Evolutionary conservation across 1,139 yeast genomes (phyloP).

Genomic region (Pichia terricola): DNA sequence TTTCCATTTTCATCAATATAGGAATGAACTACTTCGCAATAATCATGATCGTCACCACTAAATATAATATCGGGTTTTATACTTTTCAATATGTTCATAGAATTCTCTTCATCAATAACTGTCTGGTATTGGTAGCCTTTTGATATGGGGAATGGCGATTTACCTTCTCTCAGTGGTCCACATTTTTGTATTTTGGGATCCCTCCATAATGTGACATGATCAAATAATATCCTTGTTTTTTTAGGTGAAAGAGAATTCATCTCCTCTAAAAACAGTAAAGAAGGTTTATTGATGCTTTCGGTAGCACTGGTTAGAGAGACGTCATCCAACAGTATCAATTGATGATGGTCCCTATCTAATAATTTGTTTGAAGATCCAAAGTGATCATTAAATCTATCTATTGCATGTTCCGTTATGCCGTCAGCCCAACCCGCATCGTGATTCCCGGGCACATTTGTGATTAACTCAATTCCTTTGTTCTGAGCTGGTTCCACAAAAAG

Average conservation of each 20-base stretch:
- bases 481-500: slow-evolving; percentile 27
- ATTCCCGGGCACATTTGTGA: slow-evolving; percentile 40
- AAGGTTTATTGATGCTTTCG: too few species aligned
- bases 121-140: slow-evolving; percentile 48
- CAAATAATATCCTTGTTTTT: slow-evolving; percentile 28
- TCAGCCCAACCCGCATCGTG: slow-evolving; percentile 51
- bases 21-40: slow-evolving; percentile 38
- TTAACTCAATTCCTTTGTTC: slow-evolving; percentile 17
- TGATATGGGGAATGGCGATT: slow-evolving; percentile 19
- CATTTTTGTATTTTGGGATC: slow-evolving; percentile 28
- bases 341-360: slow-evolving; percentile 30
- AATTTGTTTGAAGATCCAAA: slow-evolving; percentile 36
- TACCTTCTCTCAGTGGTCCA: slow-evolving; percentile 37
- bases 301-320: too few species aligned
- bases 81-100: slow-evolving; percentile 26
- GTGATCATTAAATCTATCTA: slow-evolving; percentile 30
- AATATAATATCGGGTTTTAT: slow-evolving; percentile 36
- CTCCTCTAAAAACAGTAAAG: slow-evolving; percentile 25
- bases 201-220: slow-evolving; percentile 43
- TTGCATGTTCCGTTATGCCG: slow-evolving; percentile 32
- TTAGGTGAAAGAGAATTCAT: slow-evolving; percentile 11
- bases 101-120: slow-evolving; percentile 28
- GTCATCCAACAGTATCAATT: slow-evolving; percentile 37
- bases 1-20: slow-evolving; percentile 10
- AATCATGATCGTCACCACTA: slow-evolving; percentile 49